phyloP scores from a whole-genome alignment of 2,329 filamentous ascomycete species.

The Verticillium nubilum region DNA sequence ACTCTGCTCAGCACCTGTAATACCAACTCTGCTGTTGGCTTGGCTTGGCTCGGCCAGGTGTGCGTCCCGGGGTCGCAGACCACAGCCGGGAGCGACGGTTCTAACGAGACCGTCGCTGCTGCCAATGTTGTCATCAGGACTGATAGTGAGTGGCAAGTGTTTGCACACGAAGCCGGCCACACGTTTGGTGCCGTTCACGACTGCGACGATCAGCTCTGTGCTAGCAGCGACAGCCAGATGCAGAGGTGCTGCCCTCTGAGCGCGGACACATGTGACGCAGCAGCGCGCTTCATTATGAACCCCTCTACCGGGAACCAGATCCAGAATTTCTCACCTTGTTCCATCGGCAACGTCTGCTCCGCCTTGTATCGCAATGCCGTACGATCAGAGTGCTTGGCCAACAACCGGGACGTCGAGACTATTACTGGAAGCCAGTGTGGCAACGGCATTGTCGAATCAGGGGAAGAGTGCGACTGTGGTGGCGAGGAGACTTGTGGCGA shows the following conservation, averaged over 20 bases:
- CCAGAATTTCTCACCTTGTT: conserved; percentile 78
- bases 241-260: conserved; percentile 76
- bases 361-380: conserved; percentile 74
- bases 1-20: conserved; percentile 78
- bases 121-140: conserved; percentile 88
- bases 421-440: conserved; percentile 84
- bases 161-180: conserved; percentile 90
- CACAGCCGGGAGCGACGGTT: conserved; percentile 41
- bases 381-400: conserved; percentile 70
- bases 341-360: conserved; percentile 89
- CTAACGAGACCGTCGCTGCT: conserved; percentile 70
- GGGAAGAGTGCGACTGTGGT: conserved; percentile 95
- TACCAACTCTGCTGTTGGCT: conserved; percentile 78
- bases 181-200: conserved; percentile 97
- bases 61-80: conserved; percentile 58
- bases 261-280: conserved; percentile 63
- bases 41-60: conserved; percentile 89
- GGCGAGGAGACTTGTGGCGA: conserved; percentile 63
- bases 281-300: conserved; percentile 89
- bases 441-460: conserved; percentile 87
- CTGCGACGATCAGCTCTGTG: conserved; percentile 66
- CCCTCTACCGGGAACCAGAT: conserved; percentile 74
- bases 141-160: conserved; percentile 85
- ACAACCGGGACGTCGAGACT: conserved; percentile 77
- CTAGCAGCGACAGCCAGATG: conserved; percentile 44